Base-by-base conservation (phyloP, 106 monocot genomes). In the Apostasia shenzhenica region DNA sequence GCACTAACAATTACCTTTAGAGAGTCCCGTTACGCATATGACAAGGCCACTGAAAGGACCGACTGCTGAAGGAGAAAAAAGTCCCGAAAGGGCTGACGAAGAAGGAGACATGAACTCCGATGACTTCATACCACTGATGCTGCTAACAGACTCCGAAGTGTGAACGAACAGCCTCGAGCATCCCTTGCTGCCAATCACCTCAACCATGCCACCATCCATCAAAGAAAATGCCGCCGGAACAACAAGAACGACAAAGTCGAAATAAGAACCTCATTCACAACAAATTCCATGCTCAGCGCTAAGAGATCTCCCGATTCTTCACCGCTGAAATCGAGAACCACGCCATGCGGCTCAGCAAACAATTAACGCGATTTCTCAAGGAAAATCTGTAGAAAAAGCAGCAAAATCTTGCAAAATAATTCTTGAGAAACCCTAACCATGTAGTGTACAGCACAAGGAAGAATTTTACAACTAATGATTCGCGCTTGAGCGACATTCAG, bases 1-100 rank as follows among this genome's bases (percentile, higher is more conserved):
- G 48, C 11, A 54, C 9, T 5, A 66, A 5, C 48, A 54, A 54
- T 41, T 77, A 93, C 99, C 99, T 99, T 99, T 99, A 5, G 99
- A 93, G 69, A 99, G 78, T 26, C 99, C 99, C 0, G 99, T 99
- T 8, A 99, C 99, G 58, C 99, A 99, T 58, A 99, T 85, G 26
- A 90, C 74, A 2, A 99, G 78, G 48, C 93, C 99, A 6, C 73
- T 43, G 48, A 99, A 99, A 10, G 99, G 87, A 8, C 85, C 81
- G 10, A 14, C 41, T 9, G 41, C 55, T 8, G 49, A n/a, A 13
- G 51, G 47, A 46, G 43, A 59, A 57, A 63, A 13, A 41, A 75
- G 3, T 48, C 72, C 83, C 0, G 75, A 49, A 47, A 70, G 45
- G 59, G 80, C 44, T 9, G 64, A 54, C 47, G 66, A 61, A 41